phyloP scores from a whole-genome alignment of 441 rosid genomes.

The Arabidopsis lyrata region DNA sequence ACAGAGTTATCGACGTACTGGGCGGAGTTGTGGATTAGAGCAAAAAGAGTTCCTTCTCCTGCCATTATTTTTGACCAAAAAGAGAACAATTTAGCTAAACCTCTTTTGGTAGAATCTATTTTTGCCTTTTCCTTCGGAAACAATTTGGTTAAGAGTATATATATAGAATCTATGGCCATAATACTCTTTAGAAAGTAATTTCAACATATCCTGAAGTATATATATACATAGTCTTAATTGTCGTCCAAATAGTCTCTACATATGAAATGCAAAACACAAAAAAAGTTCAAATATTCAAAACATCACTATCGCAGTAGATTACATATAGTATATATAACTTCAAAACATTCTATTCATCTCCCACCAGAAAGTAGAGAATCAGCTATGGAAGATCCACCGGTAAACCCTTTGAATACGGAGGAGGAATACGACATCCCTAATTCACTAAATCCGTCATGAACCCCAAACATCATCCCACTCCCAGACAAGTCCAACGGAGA shows the following conservation, averaged over 20 bases:
- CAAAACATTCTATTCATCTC: conserved; percentile 22
- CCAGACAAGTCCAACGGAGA: conserved; percentile 44
- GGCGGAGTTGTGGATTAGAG: no score
- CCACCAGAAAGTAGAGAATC: conserved; percentile 47
- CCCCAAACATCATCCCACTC: conserved; percentile 42
- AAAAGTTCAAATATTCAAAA: conserved; percentile 6
- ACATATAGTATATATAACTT: not conserved
- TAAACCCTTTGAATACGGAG: conserved; percentile 41
- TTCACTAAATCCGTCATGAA: conserved; percentile 54
- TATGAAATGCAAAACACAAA: conserved; percentile 33
- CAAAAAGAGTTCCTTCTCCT: no score
- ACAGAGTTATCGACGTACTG: no score
- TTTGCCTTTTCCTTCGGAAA: no score
- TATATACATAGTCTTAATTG: not conserved
- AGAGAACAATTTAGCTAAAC: no score
- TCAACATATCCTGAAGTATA: not conserved
- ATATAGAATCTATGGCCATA: no score
- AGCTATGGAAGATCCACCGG: conserved; percentile 44
- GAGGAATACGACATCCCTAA: conserved; percentile 43
- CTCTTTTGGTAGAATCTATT: no score
- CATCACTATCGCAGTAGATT: not conserved
- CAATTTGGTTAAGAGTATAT: no score
- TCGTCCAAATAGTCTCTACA: not conserved
- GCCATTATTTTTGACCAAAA: no score
- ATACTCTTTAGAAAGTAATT: no score